A percentile compares a stretch with the other conserved stretches of the same genome.
Evolutionary conservation across 2,329 filamentous ascomycete genomes (phyloP).

Genomic region (Aspergillus sp.): DNA sequence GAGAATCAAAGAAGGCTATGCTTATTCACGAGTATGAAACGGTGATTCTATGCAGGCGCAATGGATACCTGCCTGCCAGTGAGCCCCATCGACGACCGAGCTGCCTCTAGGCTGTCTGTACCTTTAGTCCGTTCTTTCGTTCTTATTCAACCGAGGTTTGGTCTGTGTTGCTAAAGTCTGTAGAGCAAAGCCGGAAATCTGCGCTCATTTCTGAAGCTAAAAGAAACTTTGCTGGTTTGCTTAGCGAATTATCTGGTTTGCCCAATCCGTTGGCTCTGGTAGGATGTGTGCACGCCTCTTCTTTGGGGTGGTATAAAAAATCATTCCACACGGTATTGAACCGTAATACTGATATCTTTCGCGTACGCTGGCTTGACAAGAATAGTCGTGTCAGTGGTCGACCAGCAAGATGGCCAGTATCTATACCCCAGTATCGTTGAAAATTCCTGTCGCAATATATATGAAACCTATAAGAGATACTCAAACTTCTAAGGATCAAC

Average conservation of each 20-base stretch:
- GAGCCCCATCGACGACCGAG: neutral
- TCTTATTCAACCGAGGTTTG: neutral
- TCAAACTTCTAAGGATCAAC: neutral
- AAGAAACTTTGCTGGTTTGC: neutral
- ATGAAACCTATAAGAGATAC: neutral
- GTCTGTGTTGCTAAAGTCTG: conserved; percentile 3
- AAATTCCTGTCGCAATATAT: neutral
- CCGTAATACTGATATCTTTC: neutral
- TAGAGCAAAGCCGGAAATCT: conserved; percentile 7
- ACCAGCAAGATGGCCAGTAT: neutral
- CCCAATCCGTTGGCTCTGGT: neutral
- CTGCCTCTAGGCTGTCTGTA: conserved; percentile 4
- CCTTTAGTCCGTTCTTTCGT: conserved; percentile 1
- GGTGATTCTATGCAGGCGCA: conserved; percentile 3
- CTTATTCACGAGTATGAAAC: neutral
- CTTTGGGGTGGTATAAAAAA: neutral
- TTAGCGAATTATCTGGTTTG: neutral
- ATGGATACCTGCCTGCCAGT: neutral
- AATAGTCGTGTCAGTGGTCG: neutral
- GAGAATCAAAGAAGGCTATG: neutral
- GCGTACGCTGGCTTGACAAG: neutral
- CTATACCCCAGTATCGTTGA: neutral
- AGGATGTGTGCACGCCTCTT: neutral
- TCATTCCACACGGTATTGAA: neutral
- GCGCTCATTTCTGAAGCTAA: neutral